Conservation (phyloP, 2,329 filamentous ascomycete species). For the Pseudogymnoascus sp. region DNA sequence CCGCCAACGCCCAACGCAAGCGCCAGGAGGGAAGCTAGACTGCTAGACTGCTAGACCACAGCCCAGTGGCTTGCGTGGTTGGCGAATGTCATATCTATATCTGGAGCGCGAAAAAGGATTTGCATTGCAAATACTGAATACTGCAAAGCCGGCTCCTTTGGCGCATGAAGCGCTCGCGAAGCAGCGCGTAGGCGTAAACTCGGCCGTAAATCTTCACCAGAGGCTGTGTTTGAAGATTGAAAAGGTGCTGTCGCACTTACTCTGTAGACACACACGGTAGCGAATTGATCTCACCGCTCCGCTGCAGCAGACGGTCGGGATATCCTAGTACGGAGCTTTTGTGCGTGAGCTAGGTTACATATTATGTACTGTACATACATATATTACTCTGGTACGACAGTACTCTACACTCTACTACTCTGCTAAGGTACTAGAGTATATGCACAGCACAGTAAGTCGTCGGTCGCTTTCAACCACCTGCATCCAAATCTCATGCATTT, state of each 20-base stretch:
- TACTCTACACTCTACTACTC: background rate
- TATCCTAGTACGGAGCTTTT: background rate
- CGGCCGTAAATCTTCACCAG: background rate
- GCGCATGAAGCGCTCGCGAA: background rate
- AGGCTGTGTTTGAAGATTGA: background rate
- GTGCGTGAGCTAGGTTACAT: background rate
- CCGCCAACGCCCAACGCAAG: slow-evolving; percentile 1
- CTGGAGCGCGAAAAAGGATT: background rate
- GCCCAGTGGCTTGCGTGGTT: background rate
- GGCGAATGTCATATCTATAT: background rate
- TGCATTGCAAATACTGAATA: background rate
- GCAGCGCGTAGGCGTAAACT: background rate
- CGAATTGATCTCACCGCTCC: slow-evolving; percentile 1
- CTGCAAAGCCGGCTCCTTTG: background rate
- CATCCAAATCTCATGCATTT: background rate
- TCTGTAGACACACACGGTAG: background rate
- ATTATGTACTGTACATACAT: background rate
- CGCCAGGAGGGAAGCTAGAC: background rate
- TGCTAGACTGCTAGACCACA: background rate
- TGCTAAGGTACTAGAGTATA: background rate
- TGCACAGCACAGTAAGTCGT: background rate
- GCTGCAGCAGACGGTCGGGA: background rate
- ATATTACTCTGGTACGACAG: background rate
- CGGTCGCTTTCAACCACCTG: background rate
- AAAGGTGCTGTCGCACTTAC: background rate